Conservation (phyloP, 495 filamentous ascomycete genomes). For the Sordaria brevicollis region DNA sequence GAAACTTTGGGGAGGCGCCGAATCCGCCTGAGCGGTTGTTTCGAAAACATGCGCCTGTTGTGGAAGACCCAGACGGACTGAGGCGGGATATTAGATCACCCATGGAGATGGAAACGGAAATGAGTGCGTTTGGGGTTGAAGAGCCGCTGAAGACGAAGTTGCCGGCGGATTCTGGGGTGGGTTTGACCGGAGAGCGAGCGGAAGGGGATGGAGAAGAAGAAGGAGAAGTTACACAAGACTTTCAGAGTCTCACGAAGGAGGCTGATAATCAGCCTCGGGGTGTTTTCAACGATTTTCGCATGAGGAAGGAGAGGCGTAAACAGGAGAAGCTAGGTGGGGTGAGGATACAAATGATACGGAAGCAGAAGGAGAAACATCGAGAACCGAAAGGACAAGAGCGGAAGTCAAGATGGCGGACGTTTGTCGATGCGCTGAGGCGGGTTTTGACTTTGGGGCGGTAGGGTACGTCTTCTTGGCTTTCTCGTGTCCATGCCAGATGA, state of each 20-base stretch:
- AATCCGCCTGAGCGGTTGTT: not conserved
- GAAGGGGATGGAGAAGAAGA: not conserved
- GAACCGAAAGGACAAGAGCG: not conserved
- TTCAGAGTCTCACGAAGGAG: not conserved
- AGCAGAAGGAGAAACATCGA: no score
- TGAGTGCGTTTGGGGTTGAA: not conserved
- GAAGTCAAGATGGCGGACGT: not conserved
- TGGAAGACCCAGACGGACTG: not conserved
- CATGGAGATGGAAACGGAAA: not conserved
- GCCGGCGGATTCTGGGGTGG: not conserved
- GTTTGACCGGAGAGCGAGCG: not conserved
- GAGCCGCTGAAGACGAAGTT: not conserved
- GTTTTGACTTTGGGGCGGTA: not conserved
- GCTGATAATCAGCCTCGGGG: not conserved
- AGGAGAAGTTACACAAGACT: not conserved
- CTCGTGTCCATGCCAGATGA: no score
- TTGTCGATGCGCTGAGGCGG: not conserved
- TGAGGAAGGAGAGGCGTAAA: not conserved
- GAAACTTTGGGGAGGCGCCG: not conserved
- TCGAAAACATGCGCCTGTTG: not conserved
- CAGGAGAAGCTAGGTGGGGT: not conserved
- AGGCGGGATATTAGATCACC: not conserved
- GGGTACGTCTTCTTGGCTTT: no score
- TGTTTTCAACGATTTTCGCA: not conserved
- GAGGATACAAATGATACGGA: not conserved